A percentile compares a stretch with the other conserved stretches of the same genome.
These are phyloP conservation scores for Parathielavia appendiculata DNA, from an alignment of 495 filamentous ascomycete genomes.

Conservation along the genomic window DNA sequence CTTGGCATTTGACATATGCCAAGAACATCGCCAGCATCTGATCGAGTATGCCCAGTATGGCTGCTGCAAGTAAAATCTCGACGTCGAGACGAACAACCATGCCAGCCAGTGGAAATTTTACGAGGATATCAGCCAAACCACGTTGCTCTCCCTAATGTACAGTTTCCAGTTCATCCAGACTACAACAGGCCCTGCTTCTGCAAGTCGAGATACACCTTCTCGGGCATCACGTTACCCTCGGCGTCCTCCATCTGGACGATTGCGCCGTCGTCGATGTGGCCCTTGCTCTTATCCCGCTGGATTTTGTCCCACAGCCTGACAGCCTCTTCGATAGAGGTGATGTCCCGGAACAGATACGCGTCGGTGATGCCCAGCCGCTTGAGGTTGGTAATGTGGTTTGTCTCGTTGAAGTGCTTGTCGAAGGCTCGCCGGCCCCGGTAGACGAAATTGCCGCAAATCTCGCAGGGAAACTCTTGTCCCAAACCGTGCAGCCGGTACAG, in stretches of 20 bases:
- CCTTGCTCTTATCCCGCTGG: constrained; percentile 75
- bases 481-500: constrained; percentile 95
- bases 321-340: constrained; percentile 86
- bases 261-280: constrained; percentile 66
- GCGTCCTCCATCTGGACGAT: constrained; percentile 98
- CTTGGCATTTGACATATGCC: neutral
- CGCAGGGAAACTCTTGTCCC: constrained; percentile 90
- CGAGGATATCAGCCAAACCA: constrained; percentile 23
- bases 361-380: constrained; percentile 92
- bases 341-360: constrained; percentile 87
- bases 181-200: constrained; percentile 66
- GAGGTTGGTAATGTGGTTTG: constrained; percentile 83
- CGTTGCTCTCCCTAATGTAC: constrained; percentile 1
- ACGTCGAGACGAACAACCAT: neutral
- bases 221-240: constrained; percentile 96
- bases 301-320: constrained; percentile 89
- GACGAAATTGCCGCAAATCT: constrained; percentile 95
- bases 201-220: constrained; percentile 90
- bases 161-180: neutral
- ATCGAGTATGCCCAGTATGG: neutral
- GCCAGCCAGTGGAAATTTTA: neutral
- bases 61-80: neutral
- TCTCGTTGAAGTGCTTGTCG: constrained; percentile 97
- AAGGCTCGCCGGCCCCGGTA: constrained; percentile 95
- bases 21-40: neutral